Base-by-base conservation (phyloP, 179 eudicot genomes). In the Heliamphora pulchella region DNA sequence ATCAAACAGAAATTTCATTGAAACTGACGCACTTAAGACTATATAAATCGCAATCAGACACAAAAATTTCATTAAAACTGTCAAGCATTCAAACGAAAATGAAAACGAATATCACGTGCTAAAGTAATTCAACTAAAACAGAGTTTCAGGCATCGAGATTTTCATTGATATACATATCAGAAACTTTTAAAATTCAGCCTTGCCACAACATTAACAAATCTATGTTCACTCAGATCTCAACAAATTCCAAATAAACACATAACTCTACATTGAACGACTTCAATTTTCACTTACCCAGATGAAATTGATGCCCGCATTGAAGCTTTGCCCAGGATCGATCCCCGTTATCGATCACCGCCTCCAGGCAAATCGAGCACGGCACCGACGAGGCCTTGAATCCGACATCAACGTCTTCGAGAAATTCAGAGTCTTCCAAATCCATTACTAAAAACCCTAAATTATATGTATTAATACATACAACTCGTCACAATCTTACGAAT, bases 291-390 rank as follows among this genome's bases (percentile, higher is more conserved):
- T 71, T 74, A 93, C 98, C 97, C 6, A 95, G 92, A 82, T 95
- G 97, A 83, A 95, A 95, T 84, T 93, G 84, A 48, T 95, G 98
- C 11, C 94, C 94, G 47, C 97, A 95, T 86, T 84, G 91, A 31
- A 95, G 97, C 94, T 93, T 95, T 8, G 97, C 93, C 89, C 91
- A 88, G 14, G 98, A 91, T 86, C 97, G 87, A 63, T 86, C 94
- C 68, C 90, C 91, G 77, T 83, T 80, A 74, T 91, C 92, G 55
- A 84, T 81, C 50, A 95, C 95, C 31, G 67, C 78, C 61, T 95
- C 97, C 22, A 93, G 90, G 76, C 98, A 95, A 82, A 95, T 91
- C 66, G 98, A 95, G 74, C 98, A 95, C 55, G 93, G 87, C 73
- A 85, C 90, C 4, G 86, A 74, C 39, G 81, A 50, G 44, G 82